Percentiles rank a stretch among this genome's conserved stretches.
Conservation (phyloP, 2,329 filamentous ascomycete genomes). For the Waltergamsia citrina region DNA sequence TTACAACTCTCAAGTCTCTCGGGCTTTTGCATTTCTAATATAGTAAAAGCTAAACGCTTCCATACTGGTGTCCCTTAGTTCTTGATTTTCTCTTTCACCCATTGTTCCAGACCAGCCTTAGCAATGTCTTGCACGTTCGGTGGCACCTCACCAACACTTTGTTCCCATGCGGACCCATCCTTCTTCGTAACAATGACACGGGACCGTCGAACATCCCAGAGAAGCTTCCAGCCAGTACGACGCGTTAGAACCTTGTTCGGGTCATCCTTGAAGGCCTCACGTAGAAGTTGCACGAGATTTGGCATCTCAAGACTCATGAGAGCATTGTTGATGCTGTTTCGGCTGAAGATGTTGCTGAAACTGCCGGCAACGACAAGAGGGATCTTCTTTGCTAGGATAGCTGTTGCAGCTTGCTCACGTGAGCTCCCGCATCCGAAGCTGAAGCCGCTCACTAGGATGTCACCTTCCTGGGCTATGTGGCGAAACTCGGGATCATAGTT, state of each 20-base stretch:
- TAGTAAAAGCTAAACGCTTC: too few species aligned
- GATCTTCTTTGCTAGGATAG: conserved; percentile 72
- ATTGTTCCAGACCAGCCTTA: conserved; percentile 8
- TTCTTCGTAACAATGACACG: conserved; percentile 64
- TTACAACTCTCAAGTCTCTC: too few species aligned
- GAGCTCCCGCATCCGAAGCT: conserved; percentile 86
- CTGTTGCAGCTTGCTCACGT: conserved; percentile 66
- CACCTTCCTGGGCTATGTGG: conserved; percentile 51
- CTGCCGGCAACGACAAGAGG: conserved; percentile 72
- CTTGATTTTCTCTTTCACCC: conserved; percentile 6
- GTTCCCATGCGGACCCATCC: conserved; percentile 55
- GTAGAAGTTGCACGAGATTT: conserved; percentile 53
- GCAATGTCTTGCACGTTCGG: conserved; percentile 82
- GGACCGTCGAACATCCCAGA: conserved; percentile 70
- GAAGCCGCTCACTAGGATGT: conserved; percentile 78
- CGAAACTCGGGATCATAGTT: conserved; percentile 79
- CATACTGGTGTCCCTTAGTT: too few species aligned
- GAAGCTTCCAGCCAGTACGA: conserved; percentile 73
- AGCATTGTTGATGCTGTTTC: conserved; percentile 72
- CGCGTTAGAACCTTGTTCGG: conserved; percentile 49
- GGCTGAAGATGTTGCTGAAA: conserved; percentile 75
- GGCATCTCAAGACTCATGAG: conserved; percentile 62
- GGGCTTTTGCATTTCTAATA: too few species aligned
- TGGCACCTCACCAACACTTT: conserved; percentile 75
- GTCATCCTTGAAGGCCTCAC: conserved; percentile 44